phyloP scores from a whole-genome alignment of 2,329 filamentous ascomycete genomes.

The Ceratocystis harringtonii region DNA sequence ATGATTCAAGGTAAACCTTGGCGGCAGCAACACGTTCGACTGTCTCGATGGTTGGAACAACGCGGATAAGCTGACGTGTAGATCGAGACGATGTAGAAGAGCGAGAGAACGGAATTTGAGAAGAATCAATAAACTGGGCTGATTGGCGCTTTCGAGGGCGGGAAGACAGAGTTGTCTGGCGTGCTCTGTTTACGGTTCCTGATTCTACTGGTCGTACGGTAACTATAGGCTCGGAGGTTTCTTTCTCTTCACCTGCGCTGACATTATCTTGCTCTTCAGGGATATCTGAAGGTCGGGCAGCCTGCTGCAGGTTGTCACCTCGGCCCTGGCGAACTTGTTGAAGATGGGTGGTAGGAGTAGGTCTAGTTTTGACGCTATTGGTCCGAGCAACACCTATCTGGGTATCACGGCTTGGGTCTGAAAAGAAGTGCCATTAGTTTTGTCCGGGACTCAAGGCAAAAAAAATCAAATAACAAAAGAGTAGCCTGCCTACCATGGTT shows the following conservation, averaged over 20 bases:
- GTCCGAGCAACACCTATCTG: slow-evolving; percentile 1
- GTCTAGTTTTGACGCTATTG: not conserved
- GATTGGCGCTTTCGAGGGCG: not conserved
- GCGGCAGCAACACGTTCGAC: slow-evolving; percentile 66
- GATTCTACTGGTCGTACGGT: not conserved
- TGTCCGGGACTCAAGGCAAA: not conserved
- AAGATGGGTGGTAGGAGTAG: not conserved
- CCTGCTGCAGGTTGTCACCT: not conserved
- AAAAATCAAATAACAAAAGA: too few relatives aligned
- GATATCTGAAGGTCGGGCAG: not conserved
- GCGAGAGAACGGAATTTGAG: not conserved
- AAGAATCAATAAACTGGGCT: not conserved
- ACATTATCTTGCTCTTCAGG: not conserved
- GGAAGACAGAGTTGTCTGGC: not conserved
- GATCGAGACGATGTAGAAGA: not conserved
- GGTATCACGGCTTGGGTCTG: slow-evolving; percentile 5
- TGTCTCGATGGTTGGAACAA: slow-evolving; percentile 33
- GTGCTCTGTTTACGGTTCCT: slow-evolving; percentile 5
- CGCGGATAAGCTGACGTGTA: not conserved
- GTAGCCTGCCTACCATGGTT: slow-evolving; percentile 8
- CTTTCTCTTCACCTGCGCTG: not conserved
- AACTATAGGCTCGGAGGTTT: not conserved
- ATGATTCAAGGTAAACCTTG: slow-evolving; percentile 74
- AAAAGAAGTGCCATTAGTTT: not conserved
- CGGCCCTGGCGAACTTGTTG: slow-evolving; percentile 1